Evolutionary conservation across 163 green algal genomes (phyloP).

Genomic region (Coccomyxa subellipsoidea): DNA sequence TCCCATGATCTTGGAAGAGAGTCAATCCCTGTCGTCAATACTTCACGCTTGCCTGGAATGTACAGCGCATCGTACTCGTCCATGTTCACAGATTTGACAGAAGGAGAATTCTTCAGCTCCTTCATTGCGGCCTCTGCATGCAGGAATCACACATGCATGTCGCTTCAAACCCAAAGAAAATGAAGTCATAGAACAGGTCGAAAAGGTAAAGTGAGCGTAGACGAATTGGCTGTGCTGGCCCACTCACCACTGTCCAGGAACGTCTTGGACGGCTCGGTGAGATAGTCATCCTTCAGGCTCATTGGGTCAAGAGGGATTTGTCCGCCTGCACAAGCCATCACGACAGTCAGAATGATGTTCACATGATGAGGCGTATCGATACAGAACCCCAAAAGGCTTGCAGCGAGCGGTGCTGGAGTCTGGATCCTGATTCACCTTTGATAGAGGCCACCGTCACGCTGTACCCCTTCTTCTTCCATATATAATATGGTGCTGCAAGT

Average conservation of each 20-base stretch:
- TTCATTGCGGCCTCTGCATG: not conserved
- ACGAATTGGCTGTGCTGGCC: no score
- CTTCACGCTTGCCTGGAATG: not conserved
- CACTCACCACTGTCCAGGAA: not conserved
- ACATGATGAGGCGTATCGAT: no score
- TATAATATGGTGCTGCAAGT: slow-evolving; percentile 13
- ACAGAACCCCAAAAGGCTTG: no score
- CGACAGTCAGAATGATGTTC: no score
- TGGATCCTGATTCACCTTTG: no score
- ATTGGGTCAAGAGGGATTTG: not conserved
- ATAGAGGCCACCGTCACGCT: not conserved
- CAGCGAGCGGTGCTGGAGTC: no score
- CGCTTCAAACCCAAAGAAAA: not conserved
- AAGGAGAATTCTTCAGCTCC: not conserved
- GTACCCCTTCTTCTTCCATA: not conserved
- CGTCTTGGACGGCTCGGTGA: not conserved
- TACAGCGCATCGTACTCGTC: not conserved
- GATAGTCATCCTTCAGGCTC: not conserved
- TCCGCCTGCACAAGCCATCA: no score
- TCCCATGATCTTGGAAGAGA: no score
- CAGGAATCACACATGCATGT: not conserved
- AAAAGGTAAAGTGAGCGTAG: not conserved
- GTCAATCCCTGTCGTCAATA: no score
- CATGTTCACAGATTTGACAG: not conserved
- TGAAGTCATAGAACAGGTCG: not conserved